Conservation (phyloP, 176 grass and related monocot species). For the Microstegium vimineum region DNA sequence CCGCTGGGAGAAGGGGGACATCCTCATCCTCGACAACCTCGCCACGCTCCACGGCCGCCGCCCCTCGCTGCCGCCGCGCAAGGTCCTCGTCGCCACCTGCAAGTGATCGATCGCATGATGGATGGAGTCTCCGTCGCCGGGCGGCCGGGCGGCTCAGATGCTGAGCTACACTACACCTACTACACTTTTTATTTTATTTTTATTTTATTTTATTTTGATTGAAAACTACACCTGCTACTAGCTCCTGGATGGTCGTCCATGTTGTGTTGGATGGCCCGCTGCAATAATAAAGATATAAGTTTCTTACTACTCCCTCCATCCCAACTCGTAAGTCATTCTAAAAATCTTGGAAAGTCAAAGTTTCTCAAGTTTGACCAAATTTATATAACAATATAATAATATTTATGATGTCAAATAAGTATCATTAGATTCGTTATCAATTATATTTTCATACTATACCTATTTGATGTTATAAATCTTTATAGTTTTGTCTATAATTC, state of each 20-base stretch:
- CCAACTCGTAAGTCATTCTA: no score
- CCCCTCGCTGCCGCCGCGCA: conserved; percentile 50
- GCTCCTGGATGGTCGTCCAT: neutral
- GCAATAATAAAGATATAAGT: neutral
- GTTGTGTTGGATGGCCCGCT: neutral
- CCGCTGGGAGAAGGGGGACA: conserved; percentile 62
- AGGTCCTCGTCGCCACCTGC: conserved; percentile 71
- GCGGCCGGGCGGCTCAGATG: neutral
- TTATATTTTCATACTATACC: no score
- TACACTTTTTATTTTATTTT: no score
- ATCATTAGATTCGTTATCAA: no score
- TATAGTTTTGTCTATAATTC: no score
- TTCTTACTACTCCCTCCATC: neutral
- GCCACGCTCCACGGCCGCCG: conserved; percentile 54
- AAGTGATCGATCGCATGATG: conserved; percentile 32
- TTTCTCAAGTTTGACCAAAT: no score
- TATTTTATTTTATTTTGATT: no score
- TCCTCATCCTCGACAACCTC: conserved; percentile 63
- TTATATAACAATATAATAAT: no score
- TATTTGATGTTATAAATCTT: no score
- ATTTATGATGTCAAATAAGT: no score
- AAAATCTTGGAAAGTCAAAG: no score
- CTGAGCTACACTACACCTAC: neutral
- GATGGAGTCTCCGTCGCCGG: neutral
- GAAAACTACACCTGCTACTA: no score